These are phyloP conservation scores for Alternaria viburni DNA, from an alignment of 2,329 filamentous ascomycete genomes.

Conservation along the genomic window DNA sequence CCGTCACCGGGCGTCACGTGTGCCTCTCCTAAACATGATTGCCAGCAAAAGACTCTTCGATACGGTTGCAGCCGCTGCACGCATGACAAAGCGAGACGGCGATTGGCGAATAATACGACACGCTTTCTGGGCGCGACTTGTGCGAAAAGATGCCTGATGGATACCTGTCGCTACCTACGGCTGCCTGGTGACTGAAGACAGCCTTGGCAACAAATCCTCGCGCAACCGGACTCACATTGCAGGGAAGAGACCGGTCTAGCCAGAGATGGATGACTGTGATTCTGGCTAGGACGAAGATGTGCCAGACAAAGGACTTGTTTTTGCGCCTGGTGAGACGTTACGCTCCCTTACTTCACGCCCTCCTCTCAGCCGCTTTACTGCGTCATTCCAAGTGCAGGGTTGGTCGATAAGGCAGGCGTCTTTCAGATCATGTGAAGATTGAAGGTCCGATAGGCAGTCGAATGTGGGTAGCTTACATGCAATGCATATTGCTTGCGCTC, in stretches of 20 bases:
- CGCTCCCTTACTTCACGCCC: background rate
- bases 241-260: constrained; percentile 6
- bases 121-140: constrained; percentile 1
- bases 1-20: constrained; percentile 26
- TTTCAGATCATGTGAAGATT: background rate
- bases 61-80: background rate
- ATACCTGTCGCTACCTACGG: constrained; percentile 38
- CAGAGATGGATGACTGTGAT: background rate
- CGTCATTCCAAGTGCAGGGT: background rate
- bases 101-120: constrained; percentile 20
- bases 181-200: constrained; percentile 35
- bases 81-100: constrained; percentile 16
- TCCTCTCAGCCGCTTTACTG: background rate
- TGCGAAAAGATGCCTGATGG: constrained; percentile 23
- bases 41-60: constrained; percentile 4
- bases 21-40: background rate
- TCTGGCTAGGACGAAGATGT: background rate
- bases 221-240: constrained; percentile 11
- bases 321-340: background rate
- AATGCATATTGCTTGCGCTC: background rate
- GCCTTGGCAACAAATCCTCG: constrained; percentile 20
- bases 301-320: background rate
- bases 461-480: background rate
- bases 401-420: background rate
- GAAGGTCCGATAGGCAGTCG: background rate